A percentile compares a stretch with the other conserved stretches of the same genome.
phyloP scores from a whole-genome alignment of 169 alveolate species.

The Plasmodium gonderi region DNA sequence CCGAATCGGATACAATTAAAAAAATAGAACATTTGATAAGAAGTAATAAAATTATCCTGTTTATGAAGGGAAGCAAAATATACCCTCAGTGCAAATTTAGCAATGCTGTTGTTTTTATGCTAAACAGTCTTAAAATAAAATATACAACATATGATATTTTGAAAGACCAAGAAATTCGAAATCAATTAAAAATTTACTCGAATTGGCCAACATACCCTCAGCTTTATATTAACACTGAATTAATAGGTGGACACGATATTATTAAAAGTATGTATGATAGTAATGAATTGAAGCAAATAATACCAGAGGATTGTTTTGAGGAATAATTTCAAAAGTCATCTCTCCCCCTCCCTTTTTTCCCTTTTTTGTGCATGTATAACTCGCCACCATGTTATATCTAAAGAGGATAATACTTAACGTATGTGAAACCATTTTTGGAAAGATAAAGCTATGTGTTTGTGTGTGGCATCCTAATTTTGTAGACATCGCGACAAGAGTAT shows the following conservation, averaged over 20 bases:
- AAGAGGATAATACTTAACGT: too few species aligned
- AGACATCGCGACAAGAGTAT: too few species aligned
- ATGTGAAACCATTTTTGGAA: too few species aligned
- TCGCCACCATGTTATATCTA: neutral
- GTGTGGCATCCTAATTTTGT: too few species aligned
- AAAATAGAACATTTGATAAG: constrained; percentile 69
- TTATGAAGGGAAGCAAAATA: constrained; percentile 87
- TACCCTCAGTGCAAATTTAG: constrained; percentile 87
- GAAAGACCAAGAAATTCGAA: constrained; percentile 88
- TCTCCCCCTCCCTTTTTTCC: neutral
- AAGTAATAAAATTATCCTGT: constrained; percentile 79
- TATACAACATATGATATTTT: constrained; percentile 89
- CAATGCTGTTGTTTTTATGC: constrained; percentile 83
- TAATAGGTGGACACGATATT: constrained; percentile 87
- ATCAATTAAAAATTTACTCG: constrained; percentile 90
- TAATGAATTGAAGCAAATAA: constrained; percentile 68
- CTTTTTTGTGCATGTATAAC: neutral
- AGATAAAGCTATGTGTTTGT: too few species aligned
- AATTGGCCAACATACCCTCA: constrained; percentile 96
- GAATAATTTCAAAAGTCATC: neutral
- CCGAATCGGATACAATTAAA: neutral
- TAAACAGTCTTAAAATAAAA: constrained; percentile 78
- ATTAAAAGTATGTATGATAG: constrained; percentile 82
- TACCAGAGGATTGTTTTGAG: constrained; percentile 77
- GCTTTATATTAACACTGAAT: constrained; percentile 82